Base-by-base conservation (phyloP, 169 alveolate genomes). In the Plasmodium berghei region DNA sequence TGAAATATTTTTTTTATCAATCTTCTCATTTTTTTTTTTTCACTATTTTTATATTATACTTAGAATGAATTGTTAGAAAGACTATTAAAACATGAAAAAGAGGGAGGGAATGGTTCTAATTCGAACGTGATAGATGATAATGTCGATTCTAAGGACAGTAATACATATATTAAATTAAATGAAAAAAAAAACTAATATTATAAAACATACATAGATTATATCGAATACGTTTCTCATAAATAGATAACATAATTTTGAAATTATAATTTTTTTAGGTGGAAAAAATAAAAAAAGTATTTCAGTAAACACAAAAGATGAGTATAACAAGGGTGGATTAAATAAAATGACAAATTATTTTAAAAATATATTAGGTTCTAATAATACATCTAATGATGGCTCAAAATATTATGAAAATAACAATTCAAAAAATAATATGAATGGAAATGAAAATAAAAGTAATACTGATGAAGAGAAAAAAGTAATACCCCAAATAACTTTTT, bases 41-140 rank as follows among this genome's bases (percentile, higher is more conserved):
- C 66, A n/a, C 2, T 1, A 18, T 62, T 62, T 62, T 62, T 22
- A 2, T 28, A 10, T 28, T 28, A 12, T 62, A 9, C 24, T 62
- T 26, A 80, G 90, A 80, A 80, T 46, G 90, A 80, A 71, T 72
- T 80, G 24, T 61, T 80, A 67, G 90, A 80, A 40, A 69, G 90
- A 16, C 62, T 80, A 42, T 48, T 80, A 67, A 80, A 80, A 54
- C 58, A 80, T 67, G 90, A 80, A 67, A 64, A 80, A 61, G 69
- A 66, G 22, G 63, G 20, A 0, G 42, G 42, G 3, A 4, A 4
- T 3, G 42, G 42, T 2, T 34, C 42, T 4, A 59, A 26, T 5
- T 54, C 74, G 24, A 55, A 80, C 52, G 22, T 26, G 61, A 16
- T 67, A 58, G 66, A 66, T 67, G 69, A 63, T 45, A 66, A 80